Conservation (phyloP, 2,329 filamentous ascomycete species). For the Venturia nashicola region DNA sequence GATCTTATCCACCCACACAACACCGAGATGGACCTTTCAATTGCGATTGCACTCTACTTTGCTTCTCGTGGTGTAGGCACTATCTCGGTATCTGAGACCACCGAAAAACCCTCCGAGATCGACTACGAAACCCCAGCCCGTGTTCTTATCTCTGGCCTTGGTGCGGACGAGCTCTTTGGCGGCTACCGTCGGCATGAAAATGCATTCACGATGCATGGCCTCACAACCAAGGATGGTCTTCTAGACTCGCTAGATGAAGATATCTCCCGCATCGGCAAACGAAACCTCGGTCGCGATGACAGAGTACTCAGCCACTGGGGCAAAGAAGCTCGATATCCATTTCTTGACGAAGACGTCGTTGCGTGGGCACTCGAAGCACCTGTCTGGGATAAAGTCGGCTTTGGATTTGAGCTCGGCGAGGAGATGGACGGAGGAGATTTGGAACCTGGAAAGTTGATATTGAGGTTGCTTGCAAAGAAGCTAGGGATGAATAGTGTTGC, state of each 20-base stretch:
- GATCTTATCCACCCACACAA: constrained; percentile 83
- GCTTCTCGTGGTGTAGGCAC: constrained; percentile 61
- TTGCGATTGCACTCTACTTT: constrained; percentile 89
- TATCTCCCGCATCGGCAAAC: constrained; percentile 71
- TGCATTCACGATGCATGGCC: constrained; percentile 59
- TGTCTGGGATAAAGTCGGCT: constrained; percentile 81
- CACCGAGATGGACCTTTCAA: constrained; percentile 97
- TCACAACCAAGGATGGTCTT: constrained; percentile 43
- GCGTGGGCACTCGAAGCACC: constrained; percentile 62
- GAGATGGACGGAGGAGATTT: constrained; percentile 27
- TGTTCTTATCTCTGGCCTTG: constrained; percentile 81
- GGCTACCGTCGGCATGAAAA: constrained; percentile 78
- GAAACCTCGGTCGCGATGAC: constrained; percentile 93
- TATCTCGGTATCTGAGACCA: constrained; percentile 22
- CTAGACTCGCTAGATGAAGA: constrained; percentile 77
- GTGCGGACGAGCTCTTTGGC: constrained; percentile 91
- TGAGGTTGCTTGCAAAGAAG: constrained; percentile 64
- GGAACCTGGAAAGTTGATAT: constrained; percentile 68
- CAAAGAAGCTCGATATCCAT: constrained; percentile 81
- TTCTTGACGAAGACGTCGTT: constrained; percentile 78
- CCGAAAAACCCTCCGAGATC: constrained; percentile 10
- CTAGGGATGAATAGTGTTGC: constrained; percentile 62
- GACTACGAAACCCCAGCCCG: constrained; percentile 59
- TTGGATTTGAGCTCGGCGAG: constrained; percentile 33
- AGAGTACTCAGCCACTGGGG: constrained; percentile 82